These are phyloP conservation scores for Triticum timopheevii DNA, from an alignment of 176 grass and related monocot genomes.

Conservation along the genomic window DNA sequence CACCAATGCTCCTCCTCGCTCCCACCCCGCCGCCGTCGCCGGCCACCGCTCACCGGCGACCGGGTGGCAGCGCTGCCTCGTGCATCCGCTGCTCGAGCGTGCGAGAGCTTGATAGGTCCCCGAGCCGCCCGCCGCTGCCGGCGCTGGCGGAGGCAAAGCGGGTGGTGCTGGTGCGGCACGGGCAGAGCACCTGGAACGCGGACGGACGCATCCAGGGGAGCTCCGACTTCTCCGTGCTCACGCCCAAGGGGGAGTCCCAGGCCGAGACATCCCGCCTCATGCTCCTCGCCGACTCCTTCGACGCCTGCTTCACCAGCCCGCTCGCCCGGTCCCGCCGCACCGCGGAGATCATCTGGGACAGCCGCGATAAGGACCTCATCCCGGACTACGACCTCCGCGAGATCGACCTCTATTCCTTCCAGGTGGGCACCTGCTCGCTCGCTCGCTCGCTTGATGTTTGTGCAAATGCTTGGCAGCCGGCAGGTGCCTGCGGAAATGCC, in stretches of 20 bases:
- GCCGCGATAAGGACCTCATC: conserved; percentile 56
- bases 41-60: background rate
- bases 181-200: conserved; percentile 99
- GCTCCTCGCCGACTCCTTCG: conserved; percentile 78
- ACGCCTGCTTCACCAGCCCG: conserved; percentile 93
- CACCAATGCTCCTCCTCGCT: conserved; percentile 35
- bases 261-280: conserved; percentile 87
- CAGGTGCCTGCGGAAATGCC: conserved; percentile 10
- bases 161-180: conserved; percentile 93
- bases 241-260: conserved; percentile 82
- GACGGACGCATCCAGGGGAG: conserved; percentile 94
- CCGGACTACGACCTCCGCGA: conserved; percentile 75
- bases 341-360: conserved; percentile 83
- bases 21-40: conserved; percentile 7
- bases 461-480: background rate
- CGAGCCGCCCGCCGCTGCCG: conserved; percentile 13
- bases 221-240: conserved; percentile 86
- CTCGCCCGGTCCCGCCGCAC: conserved; percentile 78
- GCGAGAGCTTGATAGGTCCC: conserved; percentile 27
- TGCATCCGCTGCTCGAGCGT: conserved; percentile 46
- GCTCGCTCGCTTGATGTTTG: background rate
- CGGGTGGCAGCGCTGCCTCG: background rate
- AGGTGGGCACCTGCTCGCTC: conserved; percentile 32
- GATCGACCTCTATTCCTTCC: conserved; percentile 95
- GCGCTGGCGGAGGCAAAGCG: conserved; percentile 61